These are phyloP conservation scores for Vitis riparia DNA, from an alignment of 164 flowering plant species.

Conservation along the genomic window DNA sequence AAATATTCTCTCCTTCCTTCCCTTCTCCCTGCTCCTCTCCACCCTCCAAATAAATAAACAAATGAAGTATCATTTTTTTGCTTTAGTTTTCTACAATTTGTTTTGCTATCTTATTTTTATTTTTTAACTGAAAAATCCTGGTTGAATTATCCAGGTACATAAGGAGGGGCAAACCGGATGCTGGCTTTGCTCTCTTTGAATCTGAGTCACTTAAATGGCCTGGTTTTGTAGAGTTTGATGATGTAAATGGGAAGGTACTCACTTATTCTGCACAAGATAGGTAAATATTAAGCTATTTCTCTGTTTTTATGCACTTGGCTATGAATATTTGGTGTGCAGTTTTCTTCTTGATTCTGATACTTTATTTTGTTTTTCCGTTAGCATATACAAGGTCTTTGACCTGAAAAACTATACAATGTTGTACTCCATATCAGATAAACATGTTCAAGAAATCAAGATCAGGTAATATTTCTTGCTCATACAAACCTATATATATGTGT, in stretches of 20 bases:
- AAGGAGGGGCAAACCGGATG: conserved; percentile 80
- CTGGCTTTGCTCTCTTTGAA: conserved; percentile 91
- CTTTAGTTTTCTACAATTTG: not conserved
- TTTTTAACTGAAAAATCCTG: not conserved
- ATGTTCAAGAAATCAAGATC: conserved; percentile 96
- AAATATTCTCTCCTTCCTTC: not conserved
- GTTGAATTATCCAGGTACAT: conserved; percentile 56
- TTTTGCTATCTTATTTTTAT: not conserved
- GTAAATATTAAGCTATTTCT: conserved; percentile 25
- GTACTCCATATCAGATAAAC: conserved; percentile 87
- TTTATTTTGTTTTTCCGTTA: conserved; percentile 16
- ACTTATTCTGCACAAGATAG: conserved; percentile 93
- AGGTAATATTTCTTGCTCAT: conserved; percentile 45
- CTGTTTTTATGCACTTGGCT: not conserved
- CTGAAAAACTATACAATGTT: conserved; percentile 89
- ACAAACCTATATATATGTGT: too few relatives aligned
- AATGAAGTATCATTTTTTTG: not conserved
- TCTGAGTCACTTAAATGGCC: conserved; percentile 97
- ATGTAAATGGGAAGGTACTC: conserved; percentile 95
- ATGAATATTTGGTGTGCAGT: not conserved
- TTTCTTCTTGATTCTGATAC: conserved; percentile 6
- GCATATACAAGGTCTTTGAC: conserved; percentile 94
- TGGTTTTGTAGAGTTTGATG: conserved; percentile 99
- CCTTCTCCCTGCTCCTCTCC: too few relatives aligned
- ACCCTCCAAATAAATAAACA: not conserved